Evolutionary conservation across 2,329 filamentous ascomycete genomes (phyloP).

Genomic region (Fusarium sp.): DNA sequence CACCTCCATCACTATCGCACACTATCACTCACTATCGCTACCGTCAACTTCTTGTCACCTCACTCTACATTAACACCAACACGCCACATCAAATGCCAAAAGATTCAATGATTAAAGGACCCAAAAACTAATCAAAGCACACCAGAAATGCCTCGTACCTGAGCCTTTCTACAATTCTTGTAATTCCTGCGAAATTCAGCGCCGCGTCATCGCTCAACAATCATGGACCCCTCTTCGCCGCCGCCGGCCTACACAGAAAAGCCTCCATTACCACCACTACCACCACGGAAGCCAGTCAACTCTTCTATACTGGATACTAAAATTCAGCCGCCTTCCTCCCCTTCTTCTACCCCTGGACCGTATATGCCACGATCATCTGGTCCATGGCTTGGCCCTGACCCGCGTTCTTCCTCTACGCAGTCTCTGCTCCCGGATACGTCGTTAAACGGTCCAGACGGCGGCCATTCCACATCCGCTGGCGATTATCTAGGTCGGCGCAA

Average conservation of each 20-base stretch:
- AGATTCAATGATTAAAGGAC: background rate
- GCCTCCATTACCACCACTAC: slow-evolving; percentile 33
- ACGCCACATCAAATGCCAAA: background rate
- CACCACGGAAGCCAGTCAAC: slow-evolving; percentile 32
- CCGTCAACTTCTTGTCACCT: slow-evolving; percentile 6
- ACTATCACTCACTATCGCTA: background rate
- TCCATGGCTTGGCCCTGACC: slow-evolving; percentile 54
- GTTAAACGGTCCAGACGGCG: slow-evolving; percentile 13
- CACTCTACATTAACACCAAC: slow-evolving; percentile 6
- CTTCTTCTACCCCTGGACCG: slow-evolving; percentile 11
- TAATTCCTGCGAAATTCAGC: background rate
- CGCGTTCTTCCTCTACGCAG: slow-evolving; percentile 64
- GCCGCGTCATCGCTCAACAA: slow-evolving; percentile 7
- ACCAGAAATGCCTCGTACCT: background rate
- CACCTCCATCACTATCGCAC: slow-evolving; percentile 12
- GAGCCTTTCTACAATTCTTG: background rate
- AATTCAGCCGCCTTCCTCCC: slow-evolving; percentile 13
- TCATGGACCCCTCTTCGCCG: slow-evolving; percentile 29
- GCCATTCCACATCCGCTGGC: slow-evolving; percentile 8
- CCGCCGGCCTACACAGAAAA: slow-evolving; percentile 37
- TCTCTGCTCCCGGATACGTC: slow-evolving; percentile 54
- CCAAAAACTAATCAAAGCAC: background rate
- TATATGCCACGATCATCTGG: slow-evolving; percentile 14
- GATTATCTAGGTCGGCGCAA: slow-evolving; percentile 58
- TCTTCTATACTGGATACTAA: slow-evolving; percentile 17